A percentile compares a stretch with the other conserved stretches of the same genome.
phyloP scores from a whole-genome alignment of 1,284 basidiomycete genomes.

The Puccinia hordei region DNA sequence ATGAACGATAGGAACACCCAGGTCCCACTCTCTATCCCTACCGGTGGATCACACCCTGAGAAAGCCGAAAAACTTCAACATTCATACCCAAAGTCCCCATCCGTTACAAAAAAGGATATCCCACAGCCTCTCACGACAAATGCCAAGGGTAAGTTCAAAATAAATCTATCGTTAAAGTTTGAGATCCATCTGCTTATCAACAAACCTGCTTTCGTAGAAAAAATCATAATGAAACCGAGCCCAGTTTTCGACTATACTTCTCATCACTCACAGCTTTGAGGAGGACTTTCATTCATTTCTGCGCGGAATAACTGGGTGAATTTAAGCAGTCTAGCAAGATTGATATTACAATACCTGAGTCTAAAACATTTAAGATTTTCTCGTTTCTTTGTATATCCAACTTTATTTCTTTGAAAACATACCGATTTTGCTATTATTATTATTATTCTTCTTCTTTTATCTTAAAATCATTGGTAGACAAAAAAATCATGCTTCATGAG shows the following conservation, averaged over 20 bases:
- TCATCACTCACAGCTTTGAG: conserved; percentile 25
- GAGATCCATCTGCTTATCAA: background rate
- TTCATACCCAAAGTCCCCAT: background rate
- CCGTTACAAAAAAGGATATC: background rate
- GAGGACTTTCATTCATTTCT: background rate
- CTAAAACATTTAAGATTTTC: background rate
- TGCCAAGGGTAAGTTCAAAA: background rate
- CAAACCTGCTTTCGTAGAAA: background rate
- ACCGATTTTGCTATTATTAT: background rate
- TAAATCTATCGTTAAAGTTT: background rate
- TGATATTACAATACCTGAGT: background rate
- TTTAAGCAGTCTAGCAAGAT: background rate
- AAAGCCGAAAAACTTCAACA: background rate
- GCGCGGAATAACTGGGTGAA: background rate
- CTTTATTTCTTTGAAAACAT: background rate
- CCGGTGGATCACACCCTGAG: background rate
- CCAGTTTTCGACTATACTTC: conserved; percentile 11
- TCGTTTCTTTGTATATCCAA: background rate
- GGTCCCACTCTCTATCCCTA: background rate
- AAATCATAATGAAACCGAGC: background rate
- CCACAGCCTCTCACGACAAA: background rate
- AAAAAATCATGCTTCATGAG: background rate
- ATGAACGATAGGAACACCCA: background rate
- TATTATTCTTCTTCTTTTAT: too few relatives aligned
- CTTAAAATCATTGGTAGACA: too few relatives aligned